Percentiles rank a stretch among this genome's conserved stretches.
Evolutionary conservation across 2,329 filamentous ascomycete species (phyloP).

Genomic region (Aureobasidium sp.): DNA sequence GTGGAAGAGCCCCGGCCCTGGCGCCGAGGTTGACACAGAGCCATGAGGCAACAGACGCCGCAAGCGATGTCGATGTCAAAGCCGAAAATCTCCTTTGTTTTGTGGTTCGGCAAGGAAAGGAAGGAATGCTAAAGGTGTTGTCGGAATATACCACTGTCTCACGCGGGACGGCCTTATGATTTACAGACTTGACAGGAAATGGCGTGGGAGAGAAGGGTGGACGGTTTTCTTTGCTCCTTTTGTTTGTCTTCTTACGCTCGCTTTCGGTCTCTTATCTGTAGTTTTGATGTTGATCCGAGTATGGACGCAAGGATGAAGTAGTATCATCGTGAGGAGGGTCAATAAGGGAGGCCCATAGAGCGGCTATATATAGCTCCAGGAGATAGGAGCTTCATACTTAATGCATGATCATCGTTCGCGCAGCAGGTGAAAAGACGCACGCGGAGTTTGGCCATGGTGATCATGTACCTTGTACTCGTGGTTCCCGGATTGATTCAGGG

Average conservation of each 20-base stretch:
- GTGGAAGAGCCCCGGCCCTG: conserved; percentile 12
- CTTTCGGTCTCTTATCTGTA: neutral
- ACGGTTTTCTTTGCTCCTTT: neutral
- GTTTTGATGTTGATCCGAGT: neutral
- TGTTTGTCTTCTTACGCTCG: neutral
- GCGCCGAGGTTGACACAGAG: conserved; percentile 3
- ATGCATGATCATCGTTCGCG: neutral
- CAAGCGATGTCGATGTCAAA: neutral
- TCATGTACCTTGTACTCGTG: neutral
- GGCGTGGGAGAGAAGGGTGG: neutral
- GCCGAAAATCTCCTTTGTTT: conserved; percentile 4
- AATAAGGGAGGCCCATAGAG: neutral
- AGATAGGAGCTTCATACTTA: conserved; percentile 6
- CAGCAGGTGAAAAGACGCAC: neutral
- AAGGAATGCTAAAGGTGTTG: conserved; percentile 3
- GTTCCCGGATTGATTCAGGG: neutral
- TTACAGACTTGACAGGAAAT: conserved; percentile 1
- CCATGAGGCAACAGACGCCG: neutral
- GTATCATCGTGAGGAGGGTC: neutral
- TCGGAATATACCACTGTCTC: conserved; percentile 13
- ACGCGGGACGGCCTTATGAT: conserved; percentile 15
- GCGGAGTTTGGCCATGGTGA: neutral
- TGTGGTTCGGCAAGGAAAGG: neutral
- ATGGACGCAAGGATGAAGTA: neutral
- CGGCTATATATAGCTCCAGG: neutral